These are phyloP conservation scores for Parsonsia alboflavescens DNA, from an alignment of 257 asterid species.

Conservation along the genomic window DNA sequence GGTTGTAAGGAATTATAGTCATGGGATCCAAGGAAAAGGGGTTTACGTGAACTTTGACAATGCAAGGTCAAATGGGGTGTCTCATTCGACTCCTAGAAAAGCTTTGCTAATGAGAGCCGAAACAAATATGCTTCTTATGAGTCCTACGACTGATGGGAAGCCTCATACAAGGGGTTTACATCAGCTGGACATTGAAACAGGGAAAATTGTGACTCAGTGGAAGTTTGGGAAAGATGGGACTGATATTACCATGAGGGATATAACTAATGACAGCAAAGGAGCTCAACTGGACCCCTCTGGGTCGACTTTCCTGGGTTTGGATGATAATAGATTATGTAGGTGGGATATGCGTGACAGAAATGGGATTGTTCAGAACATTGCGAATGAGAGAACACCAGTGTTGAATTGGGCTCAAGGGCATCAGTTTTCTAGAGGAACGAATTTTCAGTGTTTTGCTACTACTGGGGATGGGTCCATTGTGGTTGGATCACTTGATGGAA, in stretches of 20 bases:
- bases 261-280: constrained; percentile 78
- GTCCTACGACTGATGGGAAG: constrained; percentile 56
- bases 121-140: constrained; percentile 96
- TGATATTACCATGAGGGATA: constrained; percentile 88
- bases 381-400: constrained; percentile 71
- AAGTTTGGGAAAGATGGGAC: constrained; percentile 92
- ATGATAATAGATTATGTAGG: constrained; percentile 82
- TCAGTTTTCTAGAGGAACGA: constrained; percentile 93
- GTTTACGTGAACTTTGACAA: constrained; percentile 65
- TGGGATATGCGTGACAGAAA: constrained; percentile 98
- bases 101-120: constrained; percentile 87
- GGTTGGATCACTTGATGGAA: constrained; percentile 96
- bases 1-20: constrained; percentile 72
- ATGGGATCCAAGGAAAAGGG: constrained; percentile 94
- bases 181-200: constrained; percentile 88
- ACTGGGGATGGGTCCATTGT: constrained; percentile 96
- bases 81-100: constrained; percentile 65
- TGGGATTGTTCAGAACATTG: constrained; percentile 77
- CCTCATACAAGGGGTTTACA: constrained; percentile 79
- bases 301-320: constrained; percentile 91
- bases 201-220: constrained; percentile 86
- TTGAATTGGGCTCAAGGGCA: constrained; percentile 98
- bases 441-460: constrained; percentile 95
- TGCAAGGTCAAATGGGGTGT: constrained; percentile 36
- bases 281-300: constrained; percentile 97